phyloP scores from a whole-genome alignment of 257 asterid genomes.

The Forsythia suspensa region DNA sequence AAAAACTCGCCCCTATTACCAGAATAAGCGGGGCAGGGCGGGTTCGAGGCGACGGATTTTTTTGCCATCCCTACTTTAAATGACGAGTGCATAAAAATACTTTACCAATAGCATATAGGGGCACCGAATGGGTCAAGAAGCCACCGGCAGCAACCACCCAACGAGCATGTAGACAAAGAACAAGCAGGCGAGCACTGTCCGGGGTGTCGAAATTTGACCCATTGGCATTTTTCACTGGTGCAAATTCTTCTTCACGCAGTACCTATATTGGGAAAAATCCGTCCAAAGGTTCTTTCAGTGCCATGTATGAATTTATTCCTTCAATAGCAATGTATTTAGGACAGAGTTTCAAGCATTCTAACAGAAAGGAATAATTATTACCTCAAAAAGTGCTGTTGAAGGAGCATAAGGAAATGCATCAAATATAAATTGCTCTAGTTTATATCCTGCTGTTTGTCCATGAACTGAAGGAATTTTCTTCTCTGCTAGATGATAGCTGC shows the following conservation, averaged over 20 bases:
- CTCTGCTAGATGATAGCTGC: slow-evolving; percentile 94
- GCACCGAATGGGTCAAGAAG: slow-evolving; percentile 95
- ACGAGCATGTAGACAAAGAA: slow-evolving; percentile 90
- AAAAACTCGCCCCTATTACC: too few relatives aligned
- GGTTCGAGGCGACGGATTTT: too few relatives aligned
- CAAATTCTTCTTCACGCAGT: slow-evolving; percentile 92
- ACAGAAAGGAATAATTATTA: slow-evolving; percentile 19
- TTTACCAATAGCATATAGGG: slow-evolving; percentile 81
- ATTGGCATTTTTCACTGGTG: slow-evolving; percentile 91
- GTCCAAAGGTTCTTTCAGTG: not conserved
- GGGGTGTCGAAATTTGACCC: slow-evolving; percentile 95
- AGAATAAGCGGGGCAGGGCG: too few relatives aligned
- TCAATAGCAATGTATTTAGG: not conserved
- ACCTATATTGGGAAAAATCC: slow-evolving; percentile 39
- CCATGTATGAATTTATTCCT: not conserved
- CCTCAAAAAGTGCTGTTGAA: slow-evolving; percentile 93
- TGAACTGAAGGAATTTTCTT: slow-evolving; percentile 83
- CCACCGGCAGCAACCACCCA: slow-evolving; percentile 99
- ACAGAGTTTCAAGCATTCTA: not conserved
- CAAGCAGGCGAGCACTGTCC: slow-evolving; percentile 84
- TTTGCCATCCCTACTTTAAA: too few relatives aligned
- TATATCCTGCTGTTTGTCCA: slow-evolving; percentile 74
- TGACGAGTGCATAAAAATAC: not conserved
- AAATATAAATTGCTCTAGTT: slow-evolving; percentile 91
- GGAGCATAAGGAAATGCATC: slow-evolving; percentile 97